Conservation (phyloP, 1,139 yeast genomes). For the Yamadazyma friedrichii region DNA sequence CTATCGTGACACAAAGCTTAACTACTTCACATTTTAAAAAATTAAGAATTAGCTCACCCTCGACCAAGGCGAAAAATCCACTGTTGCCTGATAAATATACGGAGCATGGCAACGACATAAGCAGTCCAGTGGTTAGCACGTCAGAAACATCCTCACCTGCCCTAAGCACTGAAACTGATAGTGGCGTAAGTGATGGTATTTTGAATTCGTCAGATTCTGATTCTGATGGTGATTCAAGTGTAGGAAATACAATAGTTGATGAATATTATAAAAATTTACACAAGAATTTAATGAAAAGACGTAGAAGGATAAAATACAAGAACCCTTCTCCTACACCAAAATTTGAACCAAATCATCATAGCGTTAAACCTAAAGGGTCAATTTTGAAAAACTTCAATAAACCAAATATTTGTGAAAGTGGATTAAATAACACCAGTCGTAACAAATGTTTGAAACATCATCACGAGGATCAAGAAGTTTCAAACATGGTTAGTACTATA, state of each 20-base stretch:
- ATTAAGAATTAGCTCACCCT: slow-evolving; percentile 41
- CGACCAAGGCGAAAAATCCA: slow-evolving; percentile 17
- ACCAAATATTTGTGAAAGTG: no score
- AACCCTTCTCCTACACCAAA: slow-evolving; percentile 36
- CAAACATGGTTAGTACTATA: no score
- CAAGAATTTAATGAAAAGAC: slow-evolving; percentile 18
- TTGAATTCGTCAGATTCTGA: slow-evolving; percentile 22
- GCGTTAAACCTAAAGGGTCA: slow-evolving; percentile 41
- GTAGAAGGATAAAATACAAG: slow-evolving; percentile 9
- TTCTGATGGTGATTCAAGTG: slow-evolving; percentile 20
- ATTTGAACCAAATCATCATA: slow-evolving; percentile 45
- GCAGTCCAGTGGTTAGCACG: not conserved
- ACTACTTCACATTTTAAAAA: slow-evolving; percentile 44
- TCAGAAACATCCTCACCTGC: not conserved
- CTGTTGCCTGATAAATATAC: no score
- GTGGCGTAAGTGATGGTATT: slow-evolving; percentile 17
- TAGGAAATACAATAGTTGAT: slow-evolving; percentile 15
- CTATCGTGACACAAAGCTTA: slow-evolving; percentile 38
- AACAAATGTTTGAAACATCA: no score
- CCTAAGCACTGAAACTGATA: slow-evolving; percentile 16
- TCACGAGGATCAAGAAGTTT: no score
- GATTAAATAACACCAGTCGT: no score
- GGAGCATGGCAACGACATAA: no score
- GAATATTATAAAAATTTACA: slow-evolving; percentile 14
- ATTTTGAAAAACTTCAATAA: slow-evolving; percentile 27